Conservation (phyloP, 768 basidiomycete species). For the Podaxis mareebaensis region DNA sequence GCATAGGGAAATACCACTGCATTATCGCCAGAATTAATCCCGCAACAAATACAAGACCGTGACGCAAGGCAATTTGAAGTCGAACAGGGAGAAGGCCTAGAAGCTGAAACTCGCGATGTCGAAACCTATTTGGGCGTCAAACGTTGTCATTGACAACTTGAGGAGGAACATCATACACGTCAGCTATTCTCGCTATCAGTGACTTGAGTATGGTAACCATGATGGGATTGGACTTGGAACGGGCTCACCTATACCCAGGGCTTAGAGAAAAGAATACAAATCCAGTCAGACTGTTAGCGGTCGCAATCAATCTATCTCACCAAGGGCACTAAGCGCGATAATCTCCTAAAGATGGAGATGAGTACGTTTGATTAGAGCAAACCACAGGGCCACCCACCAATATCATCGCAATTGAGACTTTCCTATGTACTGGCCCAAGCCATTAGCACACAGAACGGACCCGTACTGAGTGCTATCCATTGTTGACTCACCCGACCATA, state of each 20-base stretch:
- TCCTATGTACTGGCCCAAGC: conserved; percentile 18
- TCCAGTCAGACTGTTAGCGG: not conserved
- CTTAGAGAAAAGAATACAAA: conserved; percentile 10
- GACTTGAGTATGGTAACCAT: not conserved
- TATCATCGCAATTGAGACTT: conserved; percentile 12
- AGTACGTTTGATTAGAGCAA: not conserved
- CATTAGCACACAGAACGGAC: not conserved
- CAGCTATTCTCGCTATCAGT: conserved; percentile 18
- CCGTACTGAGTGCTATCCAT: not conserved
- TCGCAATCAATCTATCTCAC: conserved; percentile 4
- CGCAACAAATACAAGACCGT: not conserved
- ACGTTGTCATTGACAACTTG: not conserved
- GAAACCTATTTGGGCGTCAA: not conserved
- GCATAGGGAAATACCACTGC: not conserved
- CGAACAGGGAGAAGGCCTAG: not conserved
- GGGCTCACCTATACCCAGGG: conserved; percentile 19
- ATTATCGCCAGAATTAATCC: not conserved
- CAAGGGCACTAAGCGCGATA: conserved; percentile 20
- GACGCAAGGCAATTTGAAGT: not conserved
- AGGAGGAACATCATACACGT: conserved; percentile 19
- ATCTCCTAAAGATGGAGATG: conserved; percentile 16
- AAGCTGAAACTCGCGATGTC: not conserved
- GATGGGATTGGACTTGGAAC: not conserved
- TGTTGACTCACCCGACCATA: conserved; percentile 21
- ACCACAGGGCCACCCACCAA: conserved; percentile 15